Conservation (phyloP, 169 alveolate species). For the Cryptosporidium ubiquitum region DNA sequence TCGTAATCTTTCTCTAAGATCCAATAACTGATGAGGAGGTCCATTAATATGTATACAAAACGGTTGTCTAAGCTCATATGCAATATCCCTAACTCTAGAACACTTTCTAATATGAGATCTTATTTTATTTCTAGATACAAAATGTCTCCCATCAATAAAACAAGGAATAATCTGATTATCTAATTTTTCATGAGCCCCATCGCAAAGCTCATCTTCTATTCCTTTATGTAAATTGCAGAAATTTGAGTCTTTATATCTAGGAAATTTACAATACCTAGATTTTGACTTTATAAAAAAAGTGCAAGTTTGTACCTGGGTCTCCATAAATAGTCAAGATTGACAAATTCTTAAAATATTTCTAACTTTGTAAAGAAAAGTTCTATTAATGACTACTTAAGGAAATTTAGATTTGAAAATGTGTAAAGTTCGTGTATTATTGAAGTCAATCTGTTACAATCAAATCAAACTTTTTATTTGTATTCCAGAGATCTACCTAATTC, state of each 20-base stretch:
- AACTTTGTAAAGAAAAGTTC: neutral
- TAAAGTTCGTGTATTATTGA: neutral
- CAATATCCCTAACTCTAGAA: constrained; percentile 71
- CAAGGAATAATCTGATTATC: constrained; percentile 23
- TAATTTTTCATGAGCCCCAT: neutral
- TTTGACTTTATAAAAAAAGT: constrained; percentile 42
- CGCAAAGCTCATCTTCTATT: neutral
- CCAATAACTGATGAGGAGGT: neutral
- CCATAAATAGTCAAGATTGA: constrained; percentile 14
- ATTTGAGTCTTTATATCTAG: neutral
- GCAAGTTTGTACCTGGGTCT: neutral
- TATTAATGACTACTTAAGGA: neutral
- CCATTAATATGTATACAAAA: constrained; percentile 20
- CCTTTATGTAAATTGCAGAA: constrained; percentile 40
- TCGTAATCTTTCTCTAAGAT: neutral
- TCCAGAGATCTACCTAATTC: neutral
- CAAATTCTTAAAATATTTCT: neutral
- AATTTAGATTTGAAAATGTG: neutral
- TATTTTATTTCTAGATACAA: constrained; percentile 36
- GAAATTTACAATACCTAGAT: constrained; percentile 43
- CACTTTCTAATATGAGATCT: constrained; percentile 53
- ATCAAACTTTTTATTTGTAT: neutral
- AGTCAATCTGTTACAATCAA: neutral
- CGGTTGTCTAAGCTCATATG: constrained; percentile 64
- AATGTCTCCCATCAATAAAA: constrained; percentile 42